Base-by-base conservation (phyloP, 2,329 filamentous ascomycete genomes). In the Microcyclospora tardicrescens region DNA sequence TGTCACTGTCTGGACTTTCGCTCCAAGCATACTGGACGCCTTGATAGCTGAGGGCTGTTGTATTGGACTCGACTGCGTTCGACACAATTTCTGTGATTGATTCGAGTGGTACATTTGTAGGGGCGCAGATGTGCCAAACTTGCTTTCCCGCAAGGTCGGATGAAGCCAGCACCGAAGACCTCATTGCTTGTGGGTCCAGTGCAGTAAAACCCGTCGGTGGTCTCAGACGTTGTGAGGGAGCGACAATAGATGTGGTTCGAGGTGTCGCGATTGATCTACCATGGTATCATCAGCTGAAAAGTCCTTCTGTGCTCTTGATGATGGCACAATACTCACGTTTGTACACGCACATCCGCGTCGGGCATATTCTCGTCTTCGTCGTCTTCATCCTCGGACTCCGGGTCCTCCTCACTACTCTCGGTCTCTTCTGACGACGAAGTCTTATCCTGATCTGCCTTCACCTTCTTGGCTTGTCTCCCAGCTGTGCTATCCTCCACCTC, bases 41-140 rank as follows among this genome's bases (percentile, higher is more conserved):
- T 16, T 76, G 69, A 53, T 84, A 71, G 10, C 67, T 71, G n/a
- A 84, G 61, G 11, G 82, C 60, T 4, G 71, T 50, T 28, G 72
- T 65, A 15, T 68, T 69, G 2, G 66, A 61, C 42, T 69, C 62
- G 2, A 71, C 68, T 37, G 71, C 67, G 40, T 75, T 71, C 50
- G 84, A 70, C 29, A 77, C 70, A 43, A 84, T 64, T 46, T 78
- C 69, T 53, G 77, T 72, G 34, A 86, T 62, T 1, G 79, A 68
- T 10, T 73, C 75, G 40, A 86, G 69, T n/a, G 81, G 75, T 2
- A 85, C 63, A 10, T 74, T 75, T 5, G 76, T 72, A 2, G 82
- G 82, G 3, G 79, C 77, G 9, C 79, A 83, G 50, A 87, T 84
- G 57, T 85, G 83, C 82, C 81, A 87, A 42, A 86, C 67, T 56